phyloP scores from a whole-genome alignment of 2,329 filamentous ascomycete species.

The Huntiella abstrusa region DNA sequence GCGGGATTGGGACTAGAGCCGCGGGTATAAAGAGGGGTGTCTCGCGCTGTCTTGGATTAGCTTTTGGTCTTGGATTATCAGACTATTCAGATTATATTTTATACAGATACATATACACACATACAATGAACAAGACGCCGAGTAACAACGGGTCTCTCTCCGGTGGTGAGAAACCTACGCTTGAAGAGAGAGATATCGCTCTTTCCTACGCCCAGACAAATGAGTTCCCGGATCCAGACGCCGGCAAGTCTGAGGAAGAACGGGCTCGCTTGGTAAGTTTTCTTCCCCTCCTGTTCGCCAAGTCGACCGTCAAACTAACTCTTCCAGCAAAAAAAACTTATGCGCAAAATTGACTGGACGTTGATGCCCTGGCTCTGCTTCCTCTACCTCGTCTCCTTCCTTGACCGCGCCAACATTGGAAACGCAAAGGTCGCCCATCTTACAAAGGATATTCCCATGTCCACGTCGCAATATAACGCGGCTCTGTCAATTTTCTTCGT shows the following conservation, averaged over 20 bases:
- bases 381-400: slow-evolving; percentile 56
- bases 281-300: background rate
- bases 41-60: too few relatives aligned
- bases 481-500: slow-evolving; percentile 73
- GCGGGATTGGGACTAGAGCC: background rate
- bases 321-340: slow-evolving; percentile 37
- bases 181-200: slow-evolving; percentile 3
- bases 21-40: too few relatives aligned
- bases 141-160: slow-evolving; percentile 9
- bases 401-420: slow-evolving; percentile 63
- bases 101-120: background rate
- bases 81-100: background rate
- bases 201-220: background rate
- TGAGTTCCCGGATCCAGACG: slow-evolving; percentile 28
- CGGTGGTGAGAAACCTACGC: slow-evolving; percentile 6
- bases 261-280: slow-evolving; percentile 36
- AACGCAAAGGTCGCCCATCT: slow-evolving; percentile 42
- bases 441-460: slow-evolving; percentile 39
- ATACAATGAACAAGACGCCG: slow-evolving; percentile 3
- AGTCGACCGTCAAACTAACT: background rate
- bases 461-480: slow-evolving; percentile 48
- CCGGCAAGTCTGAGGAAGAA: slow-evolving; percentile 44
- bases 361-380: slow-evolving; percentile 50
- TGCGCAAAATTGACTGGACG: slow-evolving; percentile 41
- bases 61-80: too few relatives aligned